A percentile compares a stretch with the other conserved stretches of the same genome.
phyloP scores from a whole-genome alignment of 116 monocot species.

The Posidonia oceanica region DNA sequence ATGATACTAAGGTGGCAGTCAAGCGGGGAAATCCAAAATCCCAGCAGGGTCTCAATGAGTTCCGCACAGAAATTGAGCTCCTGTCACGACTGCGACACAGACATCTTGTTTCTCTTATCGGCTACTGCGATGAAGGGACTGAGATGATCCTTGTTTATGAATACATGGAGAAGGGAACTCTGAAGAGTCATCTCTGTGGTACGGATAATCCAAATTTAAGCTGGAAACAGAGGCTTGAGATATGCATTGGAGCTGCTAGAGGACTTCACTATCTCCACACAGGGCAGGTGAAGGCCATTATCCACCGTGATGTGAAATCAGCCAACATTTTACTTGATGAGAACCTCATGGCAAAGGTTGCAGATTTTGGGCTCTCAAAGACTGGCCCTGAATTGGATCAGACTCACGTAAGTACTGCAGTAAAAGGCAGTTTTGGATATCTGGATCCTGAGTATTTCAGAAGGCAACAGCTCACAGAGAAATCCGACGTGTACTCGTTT shows the following conservation, averaged over 20 bases:
- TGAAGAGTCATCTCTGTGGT: constrained; percentile 58
- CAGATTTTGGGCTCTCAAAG: constrained; percentile 66
- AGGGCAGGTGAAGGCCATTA: constrained; percentile 45
- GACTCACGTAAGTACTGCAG: constrained; percentile 67
- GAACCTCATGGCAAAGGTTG: constrained; percentile 58
- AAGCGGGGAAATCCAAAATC: constrained; percentile 49
- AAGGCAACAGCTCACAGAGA: constrained; percentile 51
- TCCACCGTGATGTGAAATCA: constrained; percentile 68
- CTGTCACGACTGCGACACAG: constrained; percentile 40
- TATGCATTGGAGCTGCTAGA: constrained; percentile 58
- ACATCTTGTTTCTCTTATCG: constrained; percentile 51
- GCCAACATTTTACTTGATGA: constrained; percentile 63
- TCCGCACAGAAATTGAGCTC: constrained; percentile 50
- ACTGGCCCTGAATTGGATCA: constrained; percentile 51
- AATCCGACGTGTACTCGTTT: constrained; percentile 74
- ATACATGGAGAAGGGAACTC: constrained; percentile 64
- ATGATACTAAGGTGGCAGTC: constrained; percentile 46
- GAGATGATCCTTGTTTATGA: constrained; percentile 74
- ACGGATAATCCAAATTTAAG: constrained; percentile 25
- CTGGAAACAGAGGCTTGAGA: constrained; percentile 61
- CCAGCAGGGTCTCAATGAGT: constrained; percentile 47
- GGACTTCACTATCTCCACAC: constrained; percentile 72
- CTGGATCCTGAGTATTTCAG: constrained; percentile 68
- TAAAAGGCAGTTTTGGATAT: constrained; percentile 70
- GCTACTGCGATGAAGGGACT: constrained; percentile 46